A percentile compares a stretch with the other conserved stretches of the same genome.
Conservation (phyloP, 2,329 filamentous ascomycete genomes). For the Xylaria sp. region DNA sequence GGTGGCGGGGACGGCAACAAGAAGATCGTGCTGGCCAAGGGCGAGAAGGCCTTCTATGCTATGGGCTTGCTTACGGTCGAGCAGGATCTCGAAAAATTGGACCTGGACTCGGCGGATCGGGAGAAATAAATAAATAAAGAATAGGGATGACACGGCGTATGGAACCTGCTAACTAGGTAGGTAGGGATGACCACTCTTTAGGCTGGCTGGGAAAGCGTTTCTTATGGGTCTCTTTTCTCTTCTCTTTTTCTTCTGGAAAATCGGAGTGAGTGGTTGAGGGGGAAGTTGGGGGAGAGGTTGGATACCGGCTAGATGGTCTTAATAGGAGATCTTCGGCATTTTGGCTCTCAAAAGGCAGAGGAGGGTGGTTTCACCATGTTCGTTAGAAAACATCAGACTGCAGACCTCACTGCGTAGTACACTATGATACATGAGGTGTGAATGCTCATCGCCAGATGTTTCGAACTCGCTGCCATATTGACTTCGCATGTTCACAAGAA, state of each 20-base stretch:
- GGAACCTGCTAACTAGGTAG: background rate
- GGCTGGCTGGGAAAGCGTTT: conserved; percentile 3
- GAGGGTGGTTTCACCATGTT: background rate
- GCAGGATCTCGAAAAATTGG: conserved; percentile 74
- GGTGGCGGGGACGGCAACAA: conserved; percentile 3
- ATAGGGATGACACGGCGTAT: background rate
- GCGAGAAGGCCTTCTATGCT: conserved; percentile 76
- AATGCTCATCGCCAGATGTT: conserved; percentile 17
- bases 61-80: conserved; percentile 83
- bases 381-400: conserved; percentile 3
- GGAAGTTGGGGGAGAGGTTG: conserved; percentile 3
- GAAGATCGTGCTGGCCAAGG: conserved; percentile 68
- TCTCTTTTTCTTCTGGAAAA: conserved; percentile 1
- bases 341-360: conserved; percentile 6
- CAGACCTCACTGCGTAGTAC: conserved; percentile 28
- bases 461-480: conserved; percentile 10
- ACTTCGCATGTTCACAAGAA: conserved; percentile 25
- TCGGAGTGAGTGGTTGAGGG: background rate
- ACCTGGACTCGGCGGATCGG: conserved; percentile 59
- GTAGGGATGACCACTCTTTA: background rate
- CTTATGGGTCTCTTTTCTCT: background rate
- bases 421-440: conserved; percentile 27
- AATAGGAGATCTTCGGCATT: conserved; percentile 11
- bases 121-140: conserved; percentile 35
- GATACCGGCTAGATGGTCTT: conserved; percentile 16